Base-by-base conservation (phyloP, 345 rosid genomes). In the Conringia planisiliqua region DNA sequence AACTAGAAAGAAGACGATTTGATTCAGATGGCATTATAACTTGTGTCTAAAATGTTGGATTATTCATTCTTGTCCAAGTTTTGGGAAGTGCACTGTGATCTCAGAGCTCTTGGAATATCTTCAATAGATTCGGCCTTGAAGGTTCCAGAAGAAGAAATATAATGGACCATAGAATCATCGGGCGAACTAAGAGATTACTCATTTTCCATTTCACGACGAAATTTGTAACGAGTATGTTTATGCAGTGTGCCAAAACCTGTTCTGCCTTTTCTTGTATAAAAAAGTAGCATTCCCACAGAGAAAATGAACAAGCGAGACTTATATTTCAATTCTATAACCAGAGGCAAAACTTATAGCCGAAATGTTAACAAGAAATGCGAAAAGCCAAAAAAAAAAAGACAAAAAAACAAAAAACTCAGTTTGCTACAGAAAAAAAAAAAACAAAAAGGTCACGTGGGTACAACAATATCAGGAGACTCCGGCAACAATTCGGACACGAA, bases 391-490 rank as follows among this genome's bases (percentile, higher is more conserved):
- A 58, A 2, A 27, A 59, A 32, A 17, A 24, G 1, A 26, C 3
- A 26, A 1, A 26, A 1, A 26, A 1, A 26, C 0, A 46, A 32
- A 38, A 9, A 38, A 51, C 71, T 42, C 62, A 42, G 63, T 57
- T 60, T 69, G 24, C 17, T 69, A 16, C 22, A 24, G 43, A 61
- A 61, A 43, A 52, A 32, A 35, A 47, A 64, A 48, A 42, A 48
- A 7, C 47, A 54, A 62, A 48, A 48, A 11, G 27, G 18, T 76
- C 77, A 91, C 8, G 97, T 91, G 70, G 97, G 97, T 51, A 85
- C 88, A 77, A 78, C 80, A 72, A 26, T 68, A 73, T 78, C 79
- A 0, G 74, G 16, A 4, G 62, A 40, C 52, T 65, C 76, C 44
- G 87, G 80, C 12, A 83, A 81, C 63, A 85, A 57, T 78, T 79